Base-by-base conservation (phyloP, 202 grass and related monocot species). In the Carex sylvatica region DNA sequence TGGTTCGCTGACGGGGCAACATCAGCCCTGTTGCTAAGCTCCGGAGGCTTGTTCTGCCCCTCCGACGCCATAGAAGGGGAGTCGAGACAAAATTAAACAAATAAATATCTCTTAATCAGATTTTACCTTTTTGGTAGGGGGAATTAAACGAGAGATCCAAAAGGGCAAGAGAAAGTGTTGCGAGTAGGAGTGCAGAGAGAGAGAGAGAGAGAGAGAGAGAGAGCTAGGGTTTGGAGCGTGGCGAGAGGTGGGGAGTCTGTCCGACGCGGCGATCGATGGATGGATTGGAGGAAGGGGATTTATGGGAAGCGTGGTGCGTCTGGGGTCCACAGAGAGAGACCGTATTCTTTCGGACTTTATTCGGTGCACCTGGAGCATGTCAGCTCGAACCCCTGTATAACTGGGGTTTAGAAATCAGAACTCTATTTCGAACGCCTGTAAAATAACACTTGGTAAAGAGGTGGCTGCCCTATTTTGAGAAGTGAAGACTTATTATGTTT, bases 21-120 rank as follows among this genome's bases (percentile, higher is more conserved):
- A 38, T 65, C 77, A 85, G 59, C 61, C 61, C 49, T 76, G 26
- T 8, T 33, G 23, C 24, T 55, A 14, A 84, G 80, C 80, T 94
- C 89, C 2, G 88, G 87, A 30, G 88, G 85, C 80, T 96, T 93
- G 42, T 86, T 86, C 80, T 93, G 93, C 80, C 92, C 93, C 16
- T 96, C 88, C 20, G 88, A 90, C 14, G 90, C 91, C 54, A 90
- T 90, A 81, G 80, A 84, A 91, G 84, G 71, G 0, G 8, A 26
- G 4, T 9, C 30, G 24, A n/a, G 10, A 55, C 22, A 49, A 22
- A 72, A 47, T 49, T 58, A 58, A n/a, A 61, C 3, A 62, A 35
- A 20, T 13, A 40, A 26, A 65, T 26, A 80, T 74, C 80, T 87
- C 89, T 82, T 83, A 55, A 49, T 78, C 74, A 72, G 61, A 49